Conservation (phyloP, 2,329 filamentous ascomycete genomes). For the Alternaria panax region DNA sequence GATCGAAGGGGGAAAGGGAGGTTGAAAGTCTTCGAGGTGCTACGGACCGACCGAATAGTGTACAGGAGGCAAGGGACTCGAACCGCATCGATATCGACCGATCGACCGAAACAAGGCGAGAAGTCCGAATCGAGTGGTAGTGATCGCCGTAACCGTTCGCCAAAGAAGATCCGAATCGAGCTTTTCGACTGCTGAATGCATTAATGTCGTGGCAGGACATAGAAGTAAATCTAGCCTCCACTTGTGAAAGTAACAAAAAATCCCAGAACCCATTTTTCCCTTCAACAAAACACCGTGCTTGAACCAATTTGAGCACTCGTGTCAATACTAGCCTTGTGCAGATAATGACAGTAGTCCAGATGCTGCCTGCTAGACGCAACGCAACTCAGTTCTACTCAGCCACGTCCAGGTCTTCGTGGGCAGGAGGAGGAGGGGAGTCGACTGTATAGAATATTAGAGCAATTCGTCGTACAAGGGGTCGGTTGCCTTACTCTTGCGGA, state of each 20-base stretch:
- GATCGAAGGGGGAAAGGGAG: slow-evolving; percentile 20
- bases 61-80: slow-evolving; percentile 42
- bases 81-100: slow-evolving; percentile 45
- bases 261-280: slow-evolving; percentile 32
- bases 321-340: slow-evolving; percentile 26
- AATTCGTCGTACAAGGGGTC: slow-evolving; percentile 26
- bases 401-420: slow-evolving; percentile 94
- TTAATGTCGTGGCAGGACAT: slow-evolving; percentile 43
- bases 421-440: slow-evolving; percentile 76
- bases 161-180: slow-evolving; percentile 42
- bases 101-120: slow-evolving; percentile 40
- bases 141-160: slow-evolving; percentile 49
- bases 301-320: slow-evolving; percentile 29
- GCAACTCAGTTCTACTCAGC: slow-evolving; percentile 67
- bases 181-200: slow-evolving; percentile 45
- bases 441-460: slow-evolving; percentile 54
- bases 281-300: slow-evolving; percentile 34
- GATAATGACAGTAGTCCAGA: slow-evolving; percentile 20
- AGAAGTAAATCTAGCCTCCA: slow-evolving; percentile 36
- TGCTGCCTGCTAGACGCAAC: slow-evolving; percentile 20
- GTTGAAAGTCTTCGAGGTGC: slow-evolving; percentile 39
- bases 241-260: slow-evolving; percentile 33
- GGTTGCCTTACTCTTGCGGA: slow-evolving; percentile 76
- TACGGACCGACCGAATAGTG: slow-evolving; percentile 49
- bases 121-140: slow-evolving; percentile 44